These are phyloP conservation scores for Botrytis porri DNA, from an alignment of 2,329 filamentous ascomycete genomes.

Conservation along the genomic window DNA sequence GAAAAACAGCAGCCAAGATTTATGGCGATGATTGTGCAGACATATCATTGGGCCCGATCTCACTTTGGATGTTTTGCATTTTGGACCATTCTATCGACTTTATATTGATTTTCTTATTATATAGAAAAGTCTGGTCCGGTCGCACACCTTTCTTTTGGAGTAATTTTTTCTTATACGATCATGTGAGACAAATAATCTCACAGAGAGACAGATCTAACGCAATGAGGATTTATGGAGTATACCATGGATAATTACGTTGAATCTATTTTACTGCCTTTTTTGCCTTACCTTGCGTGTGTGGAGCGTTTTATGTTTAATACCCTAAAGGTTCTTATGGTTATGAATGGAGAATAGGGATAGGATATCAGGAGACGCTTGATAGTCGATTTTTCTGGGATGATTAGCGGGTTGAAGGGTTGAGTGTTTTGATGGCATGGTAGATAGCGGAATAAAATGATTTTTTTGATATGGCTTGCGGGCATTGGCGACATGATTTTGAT, in stretches of 20 bases:
- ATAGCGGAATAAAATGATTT: not conserved
- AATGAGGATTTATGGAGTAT: constrained; percentile 1
- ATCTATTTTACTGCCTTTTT: not conserved
- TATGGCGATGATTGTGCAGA: constrained; percentile 10
- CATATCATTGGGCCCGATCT: not conserved
- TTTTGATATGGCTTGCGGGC: not conserved
- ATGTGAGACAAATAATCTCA: not conserved
- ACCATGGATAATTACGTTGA: not conserved
- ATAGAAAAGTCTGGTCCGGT: not conserved
- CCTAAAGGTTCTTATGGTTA: constrained; percentile 6
- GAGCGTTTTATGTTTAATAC: constrained; percentile 13
- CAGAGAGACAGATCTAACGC: not conserved
- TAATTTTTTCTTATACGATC: not conserved
- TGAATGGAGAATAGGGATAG: not conserved
- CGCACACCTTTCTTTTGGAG: not conserved
- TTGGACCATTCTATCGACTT: not conserved
- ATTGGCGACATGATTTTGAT: not conserved
- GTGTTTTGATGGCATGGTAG: not conserved
- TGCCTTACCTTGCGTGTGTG: not conserved
- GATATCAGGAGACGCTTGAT: not conserved
- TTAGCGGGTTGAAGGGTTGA: not conserved
- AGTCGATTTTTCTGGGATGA: not conserved
- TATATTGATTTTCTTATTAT: not conserved
- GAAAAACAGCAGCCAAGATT: constrained; percentile 13
- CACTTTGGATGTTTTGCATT: not conserved